Evolutionary conservation across 371 early-diverging fungal species (phyloP).

Genomic region (Mortierella sp.): DNA sequence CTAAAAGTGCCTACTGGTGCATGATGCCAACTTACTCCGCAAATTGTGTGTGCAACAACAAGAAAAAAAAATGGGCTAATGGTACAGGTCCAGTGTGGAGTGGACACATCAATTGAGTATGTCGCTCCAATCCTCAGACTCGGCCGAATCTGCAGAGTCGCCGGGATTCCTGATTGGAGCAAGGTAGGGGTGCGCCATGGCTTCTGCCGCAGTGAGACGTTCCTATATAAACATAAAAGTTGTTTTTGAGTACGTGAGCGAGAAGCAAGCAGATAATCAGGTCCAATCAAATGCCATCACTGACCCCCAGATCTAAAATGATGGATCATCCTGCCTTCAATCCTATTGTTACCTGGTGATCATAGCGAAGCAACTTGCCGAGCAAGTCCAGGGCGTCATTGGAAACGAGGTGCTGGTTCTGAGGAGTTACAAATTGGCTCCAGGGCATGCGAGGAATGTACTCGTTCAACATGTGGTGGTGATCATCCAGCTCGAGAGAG

Average conservation of each 20-base stretch:
- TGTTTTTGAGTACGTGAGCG: no score
- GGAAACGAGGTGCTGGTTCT: constrained; percentile 89
- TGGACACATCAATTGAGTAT: constrained; percentile 17
- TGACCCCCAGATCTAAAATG: no score
- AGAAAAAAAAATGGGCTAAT: not conserved
- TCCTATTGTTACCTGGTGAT: constrained; percentile 81
- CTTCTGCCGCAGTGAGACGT: constrained; percentile 95
- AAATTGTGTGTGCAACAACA: constrained; percentile 2
- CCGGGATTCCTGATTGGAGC: constrained; percentile 58
- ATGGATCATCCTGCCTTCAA: not conserved
- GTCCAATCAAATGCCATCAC: no score
- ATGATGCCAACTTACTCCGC: not conserved
- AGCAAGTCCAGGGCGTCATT: constrained; percentile 94
- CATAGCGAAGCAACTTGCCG: constrained; percentile 93
- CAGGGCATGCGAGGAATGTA: constrained; percentile 93
- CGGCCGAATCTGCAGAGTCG: constrained; percentile 27
- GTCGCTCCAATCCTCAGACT: constrained; percentile 40
- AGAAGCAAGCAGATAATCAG: no score
- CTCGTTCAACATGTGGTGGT: constrained; percentile 83
- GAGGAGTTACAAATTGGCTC: constrained; percentile 86
- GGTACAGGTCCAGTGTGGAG: not conserved
- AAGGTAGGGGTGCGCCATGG: constrained; percentile 96
- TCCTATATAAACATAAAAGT: constrained; percentile 71
- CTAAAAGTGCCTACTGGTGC: not conserved
- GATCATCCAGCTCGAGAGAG: constrained; percentile 86